Conservation (phyloP, 2,329 filamentous ascomycete genomes). For the Stagonosporopsis tanaceti region DNA sequence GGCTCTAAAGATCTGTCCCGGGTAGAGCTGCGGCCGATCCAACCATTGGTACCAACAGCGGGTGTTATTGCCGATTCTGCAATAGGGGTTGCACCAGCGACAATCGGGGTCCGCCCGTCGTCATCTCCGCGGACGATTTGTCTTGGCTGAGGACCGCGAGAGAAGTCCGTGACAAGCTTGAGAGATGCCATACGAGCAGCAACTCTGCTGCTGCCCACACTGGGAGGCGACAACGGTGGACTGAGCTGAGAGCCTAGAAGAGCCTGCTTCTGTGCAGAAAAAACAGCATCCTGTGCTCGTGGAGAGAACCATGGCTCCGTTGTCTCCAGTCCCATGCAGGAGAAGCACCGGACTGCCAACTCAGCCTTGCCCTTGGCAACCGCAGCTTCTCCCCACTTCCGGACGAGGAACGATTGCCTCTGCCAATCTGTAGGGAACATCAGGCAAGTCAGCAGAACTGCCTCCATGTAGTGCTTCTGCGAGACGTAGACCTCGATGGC, state of each 20-base stretch:
- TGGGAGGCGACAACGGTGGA: conserved; percentile 77
- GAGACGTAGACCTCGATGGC: conserved; percentile 97
- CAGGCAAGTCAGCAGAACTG: conserved; percentile 84
- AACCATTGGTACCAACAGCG: conserved; percentile 57
- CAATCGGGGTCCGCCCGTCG: conserved; percentile 75
- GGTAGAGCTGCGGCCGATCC: conserved; percentile 46
- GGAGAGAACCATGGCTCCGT: conserved; percentile 89
- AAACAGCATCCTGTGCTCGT: conserved; percentile 70
- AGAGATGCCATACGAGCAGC: conserved; percentile 83
- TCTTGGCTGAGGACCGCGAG: conserved; percentile 52
- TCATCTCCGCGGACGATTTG: conserved; percentile 71
- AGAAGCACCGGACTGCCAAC: conserved; percentile 90
- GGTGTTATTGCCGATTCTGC: conserved; percentile 73
- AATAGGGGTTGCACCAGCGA: conserved; percentile 85
- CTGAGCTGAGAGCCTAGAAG: conserved; percentile 66
- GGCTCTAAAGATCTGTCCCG: conserved; percentile 52
- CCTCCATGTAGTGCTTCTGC: conserved; percentile 90
- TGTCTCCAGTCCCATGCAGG: conserved; percentile 85
- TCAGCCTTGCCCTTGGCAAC: conserved; percentile 87
- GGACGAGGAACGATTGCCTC: conserved; percentile 83
- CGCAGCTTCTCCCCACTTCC: conserved; percentile 94
- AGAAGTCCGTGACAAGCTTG: conserved; percentile 92
- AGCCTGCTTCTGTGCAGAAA: conserved; percentile 62
- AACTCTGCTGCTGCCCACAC: conserved; percentile 60
- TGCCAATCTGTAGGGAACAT: conserved; percentile 89